phyloP scores from a whole-genome alignment of 2,329 filamentous ascomycete species.

The Hypomyces perniciosus region DNA sequence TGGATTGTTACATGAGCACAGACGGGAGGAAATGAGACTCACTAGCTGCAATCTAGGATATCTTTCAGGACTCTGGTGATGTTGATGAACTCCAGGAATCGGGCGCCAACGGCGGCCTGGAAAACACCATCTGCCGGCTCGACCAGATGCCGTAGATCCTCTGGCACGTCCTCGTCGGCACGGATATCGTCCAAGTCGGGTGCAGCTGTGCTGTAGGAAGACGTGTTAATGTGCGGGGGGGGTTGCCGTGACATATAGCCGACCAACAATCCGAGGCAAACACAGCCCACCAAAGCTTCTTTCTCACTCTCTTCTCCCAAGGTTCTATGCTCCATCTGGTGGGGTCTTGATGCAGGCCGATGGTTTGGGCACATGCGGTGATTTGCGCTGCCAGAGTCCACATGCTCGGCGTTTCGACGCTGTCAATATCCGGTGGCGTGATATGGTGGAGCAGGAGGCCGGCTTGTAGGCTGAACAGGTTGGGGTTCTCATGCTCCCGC shows the following conservation, averaged over 20 bases:
- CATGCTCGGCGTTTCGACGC: slow-evolving; percentile 40
- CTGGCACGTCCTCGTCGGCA: slow-evolving; percentile 36
- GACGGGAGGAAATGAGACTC: slow-evolving; percentile 13
- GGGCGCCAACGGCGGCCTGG: slow-evolving; percentile 29
- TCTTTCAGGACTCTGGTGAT: slow-evolving; percentile 27
- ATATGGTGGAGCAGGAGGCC: slow-evolving; percentile 40
- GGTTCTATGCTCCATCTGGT: slow-evolving; percentile 34
- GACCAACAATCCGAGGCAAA: slow-evolving; percentile 40
- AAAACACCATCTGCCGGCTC: slow-evolving; percentile 27
- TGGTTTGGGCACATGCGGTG: slow-evolving; percentile 39
- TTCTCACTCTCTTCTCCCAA: slow-evolving; percentile 38
- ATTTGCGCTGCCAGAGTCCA: slow-evolving; percentile 40
- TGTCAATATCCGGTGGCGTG: slow-evolving; percentile 38
- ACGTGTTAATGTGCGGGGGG: slow-evolving; percentile 36
- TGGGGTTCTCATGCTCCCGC: slow-evolving; percentile 41
- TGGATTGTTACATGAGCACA: neutral
- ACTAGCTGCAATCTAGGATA: slow-evolving; percentile 31
- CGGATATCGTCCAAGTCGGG: slow-evolving; percentile 36
- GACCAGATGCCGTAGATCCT: slow-evolving; percentile 29
- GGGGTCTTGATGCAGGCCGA: slow-evolving; percentile 40
- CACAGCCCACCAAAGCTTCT: slow-evolving; percentile 41
- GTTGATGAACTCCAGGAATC: slow-evolving; percentile 32
- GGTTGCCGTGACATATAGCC: slow-evolving; percentile 40
- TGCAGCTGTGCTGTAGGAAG: slow-evolving; percentile 35
- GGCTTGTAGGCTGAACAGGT: slow-evolving; percentile 42